Conservation (phyloP, 345 rosid species). For the Mallotus nudiflorus region DNA sequence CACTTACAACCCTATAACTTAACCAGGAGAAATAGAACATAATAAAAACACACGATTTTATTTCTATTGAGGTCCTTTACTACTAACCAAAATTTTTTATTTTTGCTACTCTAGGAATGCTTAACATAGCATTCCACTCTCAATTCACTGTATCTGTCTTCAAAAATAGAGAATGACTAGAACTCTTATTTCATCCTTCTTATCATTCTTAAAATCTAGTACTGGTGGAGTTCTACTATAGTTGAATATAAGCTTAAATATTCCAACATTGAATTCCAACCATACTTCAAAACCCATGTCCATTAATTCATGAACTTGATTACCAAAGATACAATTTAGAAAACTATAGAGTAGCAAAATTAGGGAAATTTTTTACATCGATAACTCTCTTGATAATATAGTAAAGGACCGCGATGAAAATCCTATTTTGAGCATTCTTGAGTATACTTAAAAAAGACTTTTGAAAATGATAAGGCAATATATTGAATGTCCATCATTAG, state of each 20-base stretch:
- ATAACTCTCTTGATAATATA: slow-evolving; percentile 72
- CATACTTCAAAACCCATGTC: slow-evolving; percentile 79
- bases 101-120: too few species aligned
- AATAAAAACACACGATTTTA: too few species aligned
- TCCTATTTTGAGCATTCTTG: slow-evolving; percentile 60
- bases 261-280: slow-evolving; percentile 47
- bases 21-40: too few species aligned
- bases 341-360: not conserved
- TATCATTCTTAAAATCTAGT: slow-evolving; percentile 22
- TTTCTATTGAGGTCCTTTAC: too few species aligned
- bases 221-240: slow-evolving; percentile 43
- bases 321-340: not conserved
- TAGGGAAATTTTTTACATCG: slow-evolving; percentile 49
- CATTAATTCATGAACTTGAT: slow-evolving; percentile 5
- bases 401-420: slow-evolving; percentile 55
- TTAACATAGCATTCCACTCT: not conserved
- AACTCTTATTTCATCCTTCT: slow-evolving; percentile 30
- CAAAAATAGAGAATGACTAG: slow-evolving; percentile 29
- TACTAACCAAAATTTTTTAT: too few species aligned
- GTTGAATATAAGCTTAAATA: slow-evolving; percentile 46
- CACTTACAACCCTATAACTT: too few species aligned
- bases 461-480: too few species aligned
- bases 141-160: slow-evolving; percentile 4
- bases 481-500: too few species aligned
- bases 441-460: too few species aligned